Evolutionary conservation across 305 asterid genomes (phyloP).

Genomic region (Rubia occidens): DNA sequence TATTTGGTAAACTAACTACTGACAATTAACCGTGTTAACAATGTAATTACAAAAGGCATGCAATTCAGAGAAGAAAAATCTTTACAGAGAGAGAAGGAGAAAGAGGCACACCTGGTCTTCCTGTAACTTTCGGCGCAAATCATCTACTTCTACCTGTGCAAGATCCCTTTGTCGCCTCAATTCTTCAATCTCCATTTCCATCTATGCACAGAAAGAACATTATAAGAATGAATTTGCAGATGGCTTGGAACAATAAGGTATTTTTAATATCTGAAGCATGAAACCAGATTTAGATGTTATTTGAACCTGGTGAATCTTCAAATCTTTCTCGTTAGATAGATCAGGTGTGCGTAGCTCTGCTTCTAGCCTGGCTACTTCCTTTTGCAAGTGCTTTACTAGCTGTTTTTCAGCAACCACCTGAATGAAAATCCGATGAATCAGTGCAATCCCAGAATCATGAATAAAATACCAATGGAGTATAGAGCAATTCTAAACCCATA

Average conservation of each 20-base stretch:
- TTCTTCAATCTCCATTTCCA: constrained; percentile 95
- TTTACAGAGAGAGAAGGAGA: background rate
- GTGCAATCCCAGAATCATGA: background rate
- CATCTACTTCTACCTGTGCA: constrained; percentile 81
- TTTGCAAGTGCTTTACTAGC: constrained; percentile 89
- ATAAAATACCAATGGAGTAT: background rate
- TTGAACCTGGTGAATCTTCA: constrained; percentile 66
- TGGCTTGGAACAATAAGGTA: background rate
- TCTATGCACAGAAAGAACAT: constrained; percentile 33
- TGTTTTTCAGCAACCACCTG: constrained; percentile 93
- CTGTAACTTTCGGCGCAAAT: constrained; percentile 62
- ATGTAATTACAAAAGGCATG: background rate
- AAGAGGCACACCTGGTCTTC: constrained; percentile 49
- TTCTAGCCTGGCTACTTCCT: constrained; percentile 91
- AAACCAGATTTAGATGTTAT: background rate
- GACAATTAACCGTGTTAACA: background rate
- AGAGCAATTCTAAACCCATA: background rate
- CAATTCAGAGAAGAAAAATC: constrained; percentile 10
- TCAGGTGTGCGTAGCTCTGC: constrained; percentile 86
- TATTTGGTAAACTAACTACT: no score
- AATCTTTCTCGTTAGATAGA: constrained; percentile 62
- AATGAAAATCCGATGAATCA: constrained; percentile 7
- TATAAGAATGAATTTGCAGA: constrained; percentile 12
- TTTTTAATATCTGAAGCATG: background rate
- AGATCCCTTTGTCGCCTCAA: constrained; percentile 83